Evolutionary conservation across 164 flowering plant species (phyloP).

Genomic region (Brasenia schreberi): DNA sequence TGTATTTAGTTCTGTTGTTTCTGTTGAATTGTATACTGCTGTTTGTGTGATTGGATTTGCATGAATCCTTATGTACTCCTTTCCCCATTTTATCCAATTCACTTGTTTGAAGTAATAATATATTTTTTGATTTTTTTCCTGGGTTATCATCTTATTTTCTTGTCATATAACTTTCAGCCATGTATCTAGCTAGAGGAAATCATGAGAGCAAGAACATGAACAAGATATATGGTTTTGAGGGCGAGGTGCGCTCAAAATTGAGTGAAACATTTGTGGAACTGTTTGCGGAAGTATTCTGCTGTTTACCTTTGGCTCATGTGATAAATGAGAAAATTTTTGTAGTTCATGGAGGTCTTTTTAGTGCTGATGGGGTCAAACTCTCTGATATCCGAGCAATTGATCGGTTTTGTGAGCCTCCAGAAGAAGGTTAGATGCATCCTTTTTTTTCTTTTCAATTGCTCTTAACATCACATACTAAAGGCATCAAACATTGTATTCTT

Average conservation of each 20-base stretch:
- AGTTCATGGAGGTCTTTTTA: conserved; percentile 98
- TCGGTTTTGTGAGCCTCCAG: conserved; percentile 98
- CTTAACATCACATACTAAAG: not conserved
- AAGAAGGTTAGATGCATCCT: conserved; percentile 56
- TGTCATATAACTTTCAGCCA: conserved; percentile 37
- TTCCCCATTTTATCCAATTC: too few species aligned
- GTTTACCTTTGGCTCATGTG: conserved; percentile 88
- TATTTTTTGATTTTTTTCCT: not conserved
- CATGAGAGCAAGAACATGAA: conserved; percentile 99
- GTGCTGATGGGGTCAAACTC: conserved; percentile 96
- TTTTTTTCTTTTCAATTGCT: not conserved
- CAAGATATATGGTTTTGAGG: conserved; percentile 98
- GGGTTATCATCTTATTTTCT: not conserved
- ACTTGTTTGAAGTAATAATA: not conserved
- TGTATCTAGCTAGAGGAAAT: conserved; percentile 89
- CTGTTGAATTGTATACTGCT: too few species aligned
- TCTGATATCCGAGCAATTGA: conserved; percentile 78
- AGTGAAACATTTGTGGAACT: conserved; percentile 85
- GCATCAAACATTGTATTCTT: too few species aligned
- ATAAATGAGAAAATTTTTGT: conserved; percentile 80
- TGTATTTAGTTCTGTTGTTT: too few species aligned
- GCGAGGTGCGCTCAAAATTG: conserved; percentile 88
- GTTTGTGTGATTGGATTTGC: too few species aligned
- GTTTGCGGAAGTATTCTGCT: conserved; percentile 96
- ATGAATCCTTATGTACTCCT: too few species aligned